phyloP scores from a whole-genome alignment of 2,329 filamentous ascomycete species.

The Sclerotinia borealis region DNA sequence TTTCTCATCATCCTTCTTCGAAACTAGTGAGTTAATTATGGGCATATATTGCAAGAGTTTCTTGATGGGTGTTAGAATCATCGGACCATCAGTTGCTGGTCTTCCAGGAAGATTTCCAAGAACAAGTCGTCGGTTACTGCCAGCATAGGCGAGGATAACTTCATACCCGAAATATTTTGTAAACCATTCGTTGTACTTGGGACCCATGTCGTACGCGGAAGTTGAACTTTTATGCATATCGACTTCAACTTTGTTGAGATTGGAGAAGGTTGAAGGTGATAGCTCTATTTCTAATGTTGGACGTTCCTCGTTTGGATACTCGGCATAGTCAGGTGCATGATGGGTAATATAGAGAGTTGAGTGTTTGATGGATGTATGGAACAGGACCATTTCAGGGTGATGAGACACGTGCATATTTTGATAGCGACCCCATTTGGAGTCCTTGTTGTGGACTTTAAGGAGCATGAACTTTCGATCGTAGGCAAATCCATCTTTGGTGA shows the following conservation, averaged over 20 bases:
- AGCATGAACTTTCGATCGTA: constrained; percentile 70
- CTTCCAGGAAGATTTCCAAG: constrained; percentile 42
- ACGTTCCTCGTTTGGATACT: constrained; percentile 7
- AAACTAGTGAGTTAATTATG: constrained; percentile 18
- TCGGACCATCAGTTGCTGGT: constrained; percentile 18
- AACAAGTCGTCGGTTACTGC: constrained; percentile 51
- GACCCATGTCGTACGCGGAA: constrained; percentile 57
- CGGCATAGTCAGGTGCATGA: constrained; percentile 22
- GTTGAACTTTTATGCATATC: constrained; percentile 55
- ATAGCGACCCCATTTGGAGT: constrained; percentile 33
- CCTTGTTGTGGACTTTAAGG: constrained; percentile 41
- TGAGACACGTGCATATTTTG: constrained; percentile 54
- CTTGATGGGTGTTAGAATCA: constrained; percentile 6
- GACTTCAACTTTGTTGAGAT: constrained; percentile 45
- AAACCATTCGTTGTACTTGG: constrained; percentile 59
- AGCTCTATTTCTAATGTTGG: constrained; percentile 49
- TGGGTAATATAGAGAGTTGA: constrained; percentile 40
- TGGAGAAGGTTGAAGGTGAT: constrained; percentile 40
- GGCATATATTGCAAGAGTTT: constrained; percentile 20
- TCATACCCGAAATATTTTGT: constrained; percentile 57
- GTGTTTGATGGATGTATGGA: constrained; percentile 49
- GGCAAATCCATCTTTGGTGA: constrained; percentile 56
- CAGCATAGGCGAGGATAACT: constrained; percentile 59
- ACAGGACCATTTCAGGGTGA: constrained; percentile 57
- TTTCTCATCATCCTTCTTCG: constrained; percentile 37